These are phyloP conservation scores for Colletotrichum zoysiae DNA, from an alignment of 2,329 filamentous ascomycete genomes.

Conservation along the genomic window DNA sequence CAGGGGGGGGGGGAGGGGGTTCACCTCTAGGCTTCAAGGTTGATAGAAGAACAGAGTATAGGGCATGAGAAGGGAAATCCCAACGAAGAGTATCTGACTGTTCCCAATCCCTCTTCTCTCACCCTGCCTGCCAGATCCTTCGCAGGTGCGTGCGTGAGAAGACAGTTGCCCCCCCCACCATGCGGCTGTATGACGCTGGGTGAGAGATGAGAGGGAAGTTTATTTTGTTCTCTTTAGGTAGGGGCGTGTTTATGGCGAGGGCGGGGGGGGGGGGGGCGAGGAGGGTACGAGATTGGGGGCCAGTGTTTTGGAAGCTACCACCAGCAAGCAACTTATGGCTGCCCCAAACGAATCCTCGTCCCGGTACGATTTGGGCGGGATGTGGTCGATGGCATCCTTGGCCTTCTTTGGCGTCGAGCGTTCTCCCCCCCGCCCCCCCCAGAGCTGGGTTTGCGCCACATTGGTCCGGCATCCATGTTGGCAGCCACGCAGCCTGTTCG, in stretches of 20 bases:
- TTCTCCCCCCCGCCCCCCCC: not conserved
- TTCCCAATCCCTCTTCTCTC: not conserved
- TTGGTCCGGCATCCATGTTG: too few relatives aligned
- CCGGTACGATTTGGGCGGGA: not conserved
- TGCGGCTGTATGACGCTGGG: not conserved
- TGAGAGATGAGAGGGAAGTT: not conserved
- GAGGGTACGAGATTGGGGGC: not conserved
- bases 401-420: not conserved
- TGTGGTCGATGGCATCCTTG: constrained; percentile 9
- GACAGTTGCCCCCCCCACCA: not conserved
- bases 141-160: not conserved
- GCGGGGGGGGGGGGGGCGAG: not conserved
- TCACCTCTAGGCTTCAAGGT: not conserved
- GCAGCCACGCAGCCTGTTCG: not conserved
- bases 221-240: not conserved
- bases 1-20: too few relatives aligned
- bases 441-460: not conserved
- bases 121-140: not conserved
- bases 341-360: not conserved
- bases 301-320: not conserved
- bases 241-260: not conserved
- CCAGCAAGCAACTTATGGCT: not conserved
- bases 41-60: not conserved
- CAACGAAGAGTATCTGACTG: not conserved
- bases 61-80: not conserved